Evolutionary conservation across 208 protist genomes (phyloP).

Genomic region (Strigomonas culicis): DNA sequence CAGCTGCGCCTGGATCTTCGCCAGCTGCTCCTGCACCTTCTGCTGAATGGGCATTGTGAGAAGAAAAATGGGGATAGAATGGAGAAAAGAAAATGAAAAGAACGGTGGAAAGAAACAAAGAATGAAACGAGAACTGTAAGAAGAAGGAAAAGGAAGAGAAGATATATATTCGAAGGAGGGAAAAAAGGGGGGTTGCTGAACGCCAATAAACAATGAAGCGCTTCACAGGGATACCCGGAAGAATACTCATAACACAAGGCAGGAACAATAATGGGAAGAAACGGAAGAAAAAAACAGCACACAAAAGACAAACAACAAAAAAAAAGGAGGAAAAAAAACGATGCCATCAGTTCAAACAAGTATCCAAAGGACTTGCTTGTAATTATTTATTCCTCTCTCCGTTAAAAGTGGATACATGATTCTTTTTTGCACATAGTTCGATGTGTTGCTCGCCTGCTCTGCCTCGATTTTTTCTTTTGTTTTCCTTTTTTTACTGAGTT

Average conservation of each 20-base stretch:
- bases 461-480: background rate
- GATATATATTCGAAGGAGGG: slow-evolving; percentile 1
- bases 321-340: slow-evolving; percentile 2
- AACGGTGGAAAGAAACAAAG: background rate
- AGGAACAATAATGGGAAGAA: background rate
- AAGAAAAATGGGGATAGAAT: background rate
- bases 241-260: background rate
- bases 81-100: slow-evolving; percentile 2
- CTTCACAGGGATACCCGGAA: background rate
- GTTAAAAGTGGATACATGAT: background rate
- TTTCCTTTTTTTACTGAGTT: background rate
- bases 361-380: background rate
- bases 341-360: background rate
- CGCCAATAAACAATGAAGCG: background rate
- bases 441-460: background rate
- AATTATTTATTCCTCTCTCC: background rate
- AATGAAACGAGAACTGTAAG: background rate
- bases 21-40: background rate
- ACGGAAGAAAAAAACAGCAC: background rate
- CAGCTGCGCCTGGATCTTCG: slow-evolving; percentile 8
- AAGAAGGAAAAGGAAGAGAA: background rate
- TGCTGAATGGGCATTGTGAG: background rate
- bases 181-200: background rate
- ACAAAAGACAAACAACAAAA: background rate
- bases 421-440: background rate